Conservation (phyloP, 805 yeast genomes). For the Myxozyma kluyveri region DNA sequence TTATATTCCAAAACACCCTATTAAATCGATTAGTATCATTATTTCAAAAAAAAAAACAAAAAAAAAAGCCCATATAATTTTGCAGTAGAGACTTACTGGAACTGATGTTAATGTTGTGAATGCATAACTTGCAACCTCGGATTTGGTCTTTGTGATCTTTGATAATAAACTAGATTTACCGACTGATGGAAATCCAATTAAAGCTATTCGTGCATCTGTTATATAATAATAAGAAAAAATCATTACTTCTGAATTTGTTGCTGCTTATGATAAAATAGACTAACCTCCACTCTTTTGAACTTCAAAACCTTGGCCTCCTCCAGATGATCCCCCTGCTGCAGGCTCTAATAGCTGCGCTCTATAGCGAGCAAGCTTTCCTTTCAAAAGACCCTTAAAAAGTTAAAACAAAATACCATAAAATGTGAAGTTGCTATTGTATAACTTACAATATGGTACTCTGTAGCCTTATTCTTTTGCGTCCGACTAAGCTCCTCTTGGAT, state of each 20-base stretch:
- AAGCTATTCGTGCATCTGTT: conserved; percentile 83
- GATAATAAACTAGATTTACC: conserved; percentile 91
- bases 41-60: not conserved
- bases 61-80: too few species aligned
- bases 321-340: conserved; percentile 65
- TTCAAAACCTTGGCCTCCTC: conserved; percentile 86
- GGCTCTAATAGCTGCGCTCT: conserved; percentile 91
- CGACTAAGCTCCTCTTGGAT: conserved; percentile 92
- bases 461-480: conserved; percentile 96
- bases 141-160: conserved; percentile 86
- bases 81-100: conserved; percentile 45
- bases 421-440: not conserved
- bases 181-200: conserved; percentile 96
- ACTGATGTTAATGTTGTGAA: conserved; percentile 96
- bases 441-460: conserved; percentile 83
- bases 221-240: not conserved
- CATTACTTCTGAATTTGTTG: too few species aligned
- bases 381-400: conserved; percentile 57
- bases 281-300: conserved; percentile 80
- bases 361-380: conserved; percentile 85
- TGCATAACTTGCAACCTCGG: conserved; percentile 92
- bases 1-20: conserved; percentile 84
- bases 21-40: not conserved
- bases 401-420: not conserved
- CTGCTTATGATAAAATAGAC: not conserved